These are phyloP conservation scores for Pseudotulostoma volvatum DNA, from an alignment of 495 filamentous ascomycete genomes.

Conservation along the genomic window DNA sequence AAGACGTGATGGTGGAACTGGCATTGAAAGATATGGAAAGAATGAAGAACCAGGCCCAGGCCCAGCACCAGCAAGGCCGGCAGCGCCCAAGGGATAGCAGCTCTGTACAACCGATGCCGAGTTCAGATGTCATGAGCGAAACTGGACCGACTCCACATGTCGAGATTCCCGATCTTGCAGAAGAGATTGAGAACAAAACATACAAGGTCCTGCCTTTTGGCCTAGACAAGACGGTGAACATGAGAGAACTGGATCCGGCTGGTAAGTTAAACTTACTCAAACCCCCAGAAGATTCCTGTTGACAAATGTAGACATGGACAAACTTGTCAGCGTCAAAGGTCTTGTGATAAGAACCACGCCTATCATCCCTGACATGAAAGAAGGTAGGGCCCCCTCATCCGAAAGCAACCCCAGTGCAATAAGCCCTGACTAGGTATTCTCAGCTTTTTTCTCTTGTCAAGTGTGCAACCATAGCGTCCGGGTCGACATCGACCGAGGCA, in stretches of 20 bases:
- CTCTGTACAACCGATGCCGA: constrained; percentile 58
- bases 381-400: constrained; percentile 28
- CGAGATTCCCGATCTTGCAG: constrained; percentile 42
- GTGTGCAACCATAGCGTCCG: constrained; percentile 81
- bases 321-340: constrained; percentile 88
- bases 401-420: neutral
- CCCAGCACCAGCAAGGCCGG: constrained; percentile 20
- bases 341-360: constrained; percentile 91
- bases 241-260: constrained; percentile 86
- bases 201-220: constrained; percentile 85
- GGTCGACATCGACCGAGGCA: constrained; percentile 84
- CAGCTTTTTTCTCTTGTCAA: constrained; percentile 86
- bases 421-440: constrained; percentile 1
- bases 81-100: constrained; percentile 41
- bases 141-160: constrained; percentile 16
- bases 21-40: constrained; percentile 66
- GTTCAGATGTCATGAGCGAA: constrained; percentile 47
- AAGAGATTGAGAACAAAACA: constrained; percentile 48
- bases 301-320: constrained; percentile 62
- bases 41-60: constrained; percentile 41
- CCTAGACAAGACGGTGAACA: constrained; percentile 72
- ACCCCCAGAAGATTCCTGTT: constrained; percentile 7
- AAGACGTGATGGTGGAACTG: constrained; percentile 84
- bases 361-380: constrained; percentile 96
- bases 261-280: constrained; percentile 30